Evolutionary conservation across 177 flowering plant species (phyloP), one percentile per base, ranked within the genome.

Genomic region (Vitis hybrid): DNA sequence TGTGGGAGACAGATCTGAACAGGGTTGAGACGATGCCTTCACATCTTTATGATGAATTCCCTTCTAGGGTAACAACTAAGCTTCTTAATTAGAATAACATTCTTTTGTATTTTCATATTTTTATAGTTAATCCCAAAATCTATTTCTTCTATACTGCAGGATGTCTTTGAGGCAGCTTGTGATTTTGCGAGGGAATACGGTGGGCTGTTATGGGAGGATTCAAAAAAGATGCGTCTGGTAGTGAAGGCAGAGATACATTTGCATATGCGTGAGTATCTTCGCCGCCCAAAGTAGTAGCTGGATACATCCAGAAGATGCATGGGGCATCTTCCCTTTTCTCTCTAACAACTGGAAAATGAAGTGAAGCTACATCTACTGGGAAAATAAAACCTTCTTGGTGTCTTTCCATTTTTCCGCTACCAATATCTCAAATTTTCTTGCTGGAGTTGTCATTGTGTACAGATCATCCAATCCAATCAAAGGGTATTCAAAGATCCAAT

Each of bases 1-100:
- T 93, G 60, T 93, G 98, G 97, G 98, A 93, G 78, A 66, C 90
- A 7, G 98, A 91, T 79, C 68, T 89, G 73, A 89, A 93, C 65
- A 81, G 93, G 61, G 86, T 89, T 60, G 94, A 88, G 80, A 83
- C 79, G 82, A 73, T 77, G 15, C 87, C 80, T 39, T 79, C 93
- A n/a, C 82, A 88, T 82, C 77, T 84, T 51, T 91, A 87, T 60
- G 93, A 89, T n/a, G 94, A 89, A 61, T 93, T 91, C 58, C 94
- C 96, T 17, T 91, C 98, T 0, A 80, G 75, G 84, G 96, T 91
- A 84, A 74, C 67, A 3, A 39, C 62, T 56, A 3, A 23, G 15
- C 51, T 50, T 34, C 30, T 54, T 39, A 5, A 13, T 18, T 18
- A 8, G 18, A 60, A 51, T 2, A 12, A 11, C 54, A 7, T 4